These are phyloP conservation scores for Diaporthe citri DNA, from an alignment of 2,329 filamentous ascomycete species.

Conservation along the genomic window DNA sequence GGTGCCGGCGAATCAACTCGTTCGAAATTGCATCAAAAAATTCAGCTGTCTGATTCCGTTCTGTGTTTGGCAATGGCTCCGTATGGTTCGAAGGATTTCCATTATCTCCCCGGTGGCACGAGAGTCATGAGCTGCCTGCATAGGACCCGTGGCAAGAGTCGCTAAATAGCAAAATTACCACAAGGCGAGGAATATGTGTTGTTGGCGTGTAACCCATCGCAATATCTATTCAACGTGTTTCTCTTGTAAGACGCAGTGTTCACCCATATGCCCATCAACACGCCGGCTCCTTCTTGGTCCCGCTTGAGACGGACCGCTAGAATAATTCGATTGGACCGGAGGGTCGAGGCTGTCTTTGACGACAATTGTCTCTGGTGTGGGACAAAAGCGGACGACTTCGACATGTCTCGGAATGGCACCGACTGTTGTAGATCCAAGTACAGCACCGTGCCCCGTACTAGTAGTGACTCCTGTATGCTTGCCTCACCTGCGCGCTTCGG, in stretches of 20 bases:
- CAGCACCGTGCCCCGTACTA: too few relatives aligned
- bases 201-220: neutral
- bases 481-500: neutral
- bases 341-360: neutral
- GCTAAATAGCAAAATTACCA: neutral
- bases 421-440: too few relatives aligned
- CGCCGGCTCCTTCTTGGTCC: neutral
- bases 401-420: neutral
- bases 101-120: neutral
- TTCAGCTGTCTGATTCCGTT: neutral
- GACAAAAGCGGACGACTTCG: neutral
- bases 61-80: neutral
- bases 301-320: neutral
- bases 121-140: neutral
- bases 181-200: neutral
- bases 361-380: neutral
- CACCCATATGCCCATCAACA: neutral
- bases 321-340: neutral
- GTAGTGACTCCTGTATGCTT: neutral
- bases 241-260: neutral
- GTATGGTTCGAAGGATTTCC: neutral
- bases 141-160: neutral
- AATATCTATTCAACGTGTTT: neutral
- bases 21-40: neutral
- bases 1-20: neutral